phyloP scores from a whole-genome alignment of 768 basidiomycete genomes.

The Nidularia pulvinata region DNA sequence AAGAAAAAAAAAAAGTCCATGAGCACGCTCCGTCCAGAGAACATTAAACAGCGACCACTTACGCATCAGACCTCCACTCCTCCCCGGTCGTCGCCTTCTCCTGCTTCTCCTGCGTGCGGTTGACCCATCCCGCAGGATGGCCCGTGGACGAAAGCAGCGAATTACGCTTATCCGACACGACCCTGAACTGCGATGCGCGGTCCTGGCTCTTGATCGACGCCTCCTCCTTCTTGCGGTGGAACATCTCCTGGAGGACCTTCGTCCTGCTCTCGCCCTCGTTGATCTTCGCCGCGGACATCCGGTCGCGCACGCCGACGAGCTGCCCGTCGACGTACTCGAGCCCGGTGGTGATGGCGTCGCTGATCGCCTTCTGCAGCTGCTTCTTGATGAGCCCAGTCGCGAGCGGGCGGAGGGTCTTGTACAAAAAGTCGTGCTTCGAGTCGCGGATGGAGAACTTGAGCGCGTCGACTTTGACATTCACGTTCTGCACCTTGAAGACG shows the following conservation, averaged over 20 bases:
- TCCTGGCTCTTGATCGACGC: conserved; percentile 16
- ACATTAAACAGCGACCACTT: conserved; percentile 4
- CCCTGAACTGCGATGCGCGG: conserved; percentile 69
- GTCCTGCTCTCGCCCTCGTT: conserved; percentile 28
- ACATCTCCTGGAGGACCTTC: conserved; percentile 57
- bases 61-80: conserved; percentile 46
- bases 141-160: conserved; percentile 66
- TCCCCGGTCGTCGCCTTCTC: conserved; percentile 22
- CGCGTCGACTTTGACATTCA: conserved; percentile 80
- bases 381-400: conserved; percentile 84
- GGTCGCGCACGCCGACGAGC: conserved; percentile 83
- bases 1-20: no score
- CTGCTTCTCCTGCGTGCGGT: conserved; percentile 46
- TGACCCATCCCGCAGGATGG: conserved; percentile 73
- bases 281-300: conserved; percentile 60
- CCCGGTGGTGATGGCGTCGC: conserved; percentile 74
- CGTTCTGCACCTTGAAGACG: conserved; percentile 72
- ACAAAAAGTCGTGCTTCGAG: conserved; percentile 86
- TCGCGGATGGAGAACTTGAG: conserved; percentile 93
- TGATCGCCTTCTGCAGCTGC: conserved; percentile 52
- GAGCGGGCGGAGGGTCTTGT: conserved; percentile 81
- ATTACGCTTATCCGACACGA: conserved; percentile 71
- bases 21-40: no score
- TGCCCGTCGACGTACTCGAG: conserved; percentile 90
- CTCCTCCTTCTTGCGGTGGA: conserved; percentile 55